These are phyloP conservation scores for Fusarium robinianum DNA, from an alignment of 2,329 filamentous ascomycete species.

Conservation along the genomic window DNA sequence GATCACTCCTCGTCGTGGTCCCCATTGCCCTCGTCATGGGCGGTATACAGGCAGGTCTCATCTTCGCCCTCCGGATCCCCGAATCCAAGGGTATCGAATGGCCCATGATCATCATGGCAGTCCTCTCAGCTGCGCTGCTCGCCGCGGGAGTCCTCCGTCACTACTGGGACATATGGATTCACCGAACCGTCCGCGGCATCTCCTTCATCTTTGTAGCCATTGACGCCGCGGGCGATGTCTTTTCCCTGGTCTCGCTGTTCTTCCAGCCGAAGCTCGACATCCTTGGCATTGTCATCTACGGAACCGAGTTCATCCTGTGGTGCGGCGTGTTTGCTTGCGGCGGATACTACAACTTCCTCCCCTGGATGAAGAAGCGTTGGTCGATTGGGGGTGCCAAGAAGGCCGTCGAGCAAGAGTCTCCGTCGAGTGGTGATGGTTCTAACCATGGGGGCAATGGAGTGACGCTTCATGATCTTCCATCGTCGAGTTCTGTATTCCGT, in stretches of 20 bases:
- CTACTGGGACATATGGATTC: slow-evolving; percentile 70
- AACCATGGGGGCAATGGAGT: slow-evolving; percentile 28
- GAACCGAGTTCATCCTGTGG: slow-evolving; percentile 68
- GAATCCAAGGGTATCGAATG: slow-evolving; percentile 54
- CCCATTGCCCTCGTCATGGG: slow-evolving; percentile 61
- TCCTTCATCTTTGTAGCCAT: slow-evolving; percentile 74
- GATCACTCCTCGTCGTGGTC: slow-evolving; percentile 53
- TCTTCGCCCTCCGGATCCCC: slow-evolving; percentile 59
- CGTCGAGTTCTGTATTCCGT: slow-evolving; percentile 67
- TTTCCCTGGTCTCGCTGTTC: slow-evolving; percentile 66
- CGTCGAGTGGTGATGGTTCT: neutral
- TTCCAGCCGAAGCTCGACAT: slow-evolving; percentile 64
- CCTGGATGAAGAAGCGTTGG: slow-evolving; percentile 46
- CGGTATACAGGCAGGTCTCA: slow-evolving; percentile 60
- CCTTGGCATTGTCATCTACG: slow-evolving; percentile 69
- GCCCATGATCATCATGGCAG: slow-evolving; percentile 70
- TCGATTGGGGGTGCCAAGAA: slow-evolving; percentile 1
- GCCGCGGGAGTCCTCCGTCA: slow-evolving; percentile 69
- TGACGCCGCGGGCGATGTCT: slow-evolving; percentile 70
- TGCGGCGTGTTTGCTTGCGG: slow-evolving; percentile 68
- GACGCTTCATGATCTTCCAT: slow-evolving; percentile 54
- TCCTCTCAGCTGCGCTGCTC: slow-evolving; percentile 65
- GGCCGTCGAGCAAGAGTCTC: neutral
- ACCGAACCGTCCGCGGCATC: slow-evolving; percentile 70
- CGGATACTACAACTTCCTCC: slow-evolving; percentile 65